These are phyloP conservation scores for Phytophthora sojae DNA, from an alignment of 352 stramenopile genomes.

Conservation along the genomic window DNA sequence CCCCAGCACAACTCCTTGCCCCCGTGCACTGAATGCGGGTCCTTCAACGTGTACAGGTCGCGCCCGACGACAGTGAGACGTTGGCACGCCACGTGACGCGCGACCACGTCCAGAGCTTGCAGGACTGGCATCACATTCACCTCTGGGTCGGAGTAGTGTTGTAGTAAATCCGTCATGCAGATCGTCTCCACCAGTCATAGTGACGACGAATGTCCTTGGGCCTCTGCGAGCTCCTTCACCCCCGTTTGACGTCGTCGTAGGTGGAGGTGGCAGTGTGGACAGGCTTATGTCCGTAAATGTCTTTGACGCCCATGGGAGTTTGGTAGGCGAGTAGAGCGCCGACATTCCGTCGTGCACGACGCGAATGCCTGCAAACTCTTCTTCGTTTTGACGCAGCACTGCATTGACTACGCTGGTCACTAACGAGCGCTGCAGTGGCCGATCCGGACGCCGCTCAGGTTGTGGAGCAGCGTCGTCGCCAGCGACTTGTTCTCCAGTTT, in stretches of 20 bases:
- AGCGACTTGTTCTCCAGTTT: neutral
- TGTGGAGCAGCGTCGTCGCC: neutral
- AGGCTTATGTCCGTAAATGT: neutral
- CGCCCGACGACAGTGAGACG: conserved; percentile 37
- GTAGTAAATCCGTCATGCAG: neutral
- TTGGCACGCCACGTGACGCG: conserved; percentile 25
- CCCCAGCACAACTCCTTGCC: conserved; percentile 69
- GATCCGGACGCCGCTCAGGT: conserved; percentile 5
- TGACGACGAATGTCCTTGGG: neutral
- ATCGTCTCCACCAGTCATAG: neutral
- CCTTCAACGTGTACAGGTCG: conserved; percentile 69
- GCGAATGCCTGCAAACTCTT: conserved; percentile 45
- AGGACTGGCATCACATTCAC: neutral
- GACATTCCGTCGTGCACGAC: conserved; percentile 52
- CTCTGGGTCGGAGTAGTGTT: neutral
- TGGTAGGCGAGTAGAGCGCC: neutral
- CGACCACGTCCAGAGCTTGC: conserved; percentile 41
- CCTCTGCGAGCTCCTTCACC: neutral
- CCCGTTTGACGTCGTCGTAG: neutral
- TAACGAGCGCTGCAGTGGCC: conserved; percentile 37
- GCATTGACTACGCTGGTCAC: conserved; percentile 52
- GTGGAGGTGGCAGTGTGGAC: neutral
- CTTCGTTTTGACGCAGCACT: conserved; percentile 38
- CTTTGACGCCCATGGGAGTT: neutral
- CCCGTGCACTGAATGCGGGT: conserved; percentile 49